phyloP scores from a whole-genome alignment of 2,329 filamentous ascomycete genomes.

The Cytospora piceicola region DNA sequence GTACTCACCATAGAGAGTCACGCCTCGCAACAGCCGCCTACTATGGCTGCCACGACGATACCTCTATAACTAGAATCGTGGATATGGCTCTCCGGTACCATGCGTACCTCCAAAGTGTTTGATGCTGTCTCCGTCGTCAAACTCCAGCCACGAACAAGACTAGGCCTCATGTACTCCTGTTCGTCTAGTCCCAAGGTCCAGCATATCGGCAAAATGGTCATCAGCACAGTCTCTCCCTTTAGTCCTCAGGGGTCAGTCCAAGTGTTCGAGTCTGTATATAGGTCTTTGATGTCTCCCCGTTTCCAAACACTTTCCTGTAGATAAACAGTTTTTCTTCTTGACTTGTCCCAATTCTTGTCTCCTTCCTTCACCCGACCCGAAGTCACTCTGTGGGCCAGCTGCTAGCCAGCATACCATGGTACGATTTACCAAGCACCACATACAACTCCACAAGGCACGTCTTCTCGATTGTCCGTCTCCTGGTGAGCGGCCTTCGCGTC shows the following conservation, averaged over 20 bases:
- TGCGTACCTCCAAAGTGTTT: conserved; percentile 18
- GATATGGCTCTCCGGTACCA: conserved; percentile 10
- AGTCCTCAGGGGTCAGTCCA: neutral
- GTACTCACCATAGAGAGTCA: conserved; percentile 9
- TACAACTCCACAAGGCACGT: conserved; percentile 28
- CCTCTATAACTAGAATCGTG: neutral
- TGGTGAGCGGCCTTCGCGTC: conserved; percentile 27
- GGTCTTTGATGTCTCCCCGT: conserved; percentile 22
- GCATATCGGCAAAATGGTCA: conserved; percentile 11
- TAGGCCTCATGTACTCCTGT: conserved; percentile 2
- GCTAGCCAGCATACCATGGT: conserved; percentile 27
- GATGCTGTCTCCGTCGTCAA: conserved; percentile 16
- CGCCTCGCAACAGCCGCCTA: neutral
- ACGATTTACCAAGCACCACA: conserved; percentile 15
- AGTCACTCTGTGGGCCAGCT: conserved; percentile 25
- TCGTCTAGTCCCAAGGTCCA: neutral
- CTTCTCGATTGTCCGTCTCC: conserved; percentile 26
- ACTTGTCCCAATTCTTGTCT: conserved; percentile 10
- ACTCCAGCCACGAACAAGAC: conserved; percentile 11
- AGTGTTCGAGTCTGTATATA: conserved; percentile 18
- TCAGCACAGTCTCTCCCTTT: neutral
- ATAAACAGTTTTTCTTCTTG: conserved; percentile 20
- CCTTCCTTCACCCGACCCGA: conserved; percentile 16
- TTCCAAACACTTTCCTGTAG: conserved; percentile 24
- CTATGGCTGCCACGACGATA: neutral